Evolutionary conservation across 2,329 filamentous ascomycete species (phyloP).

Genomic region (Truncatella angustata): DNA sequence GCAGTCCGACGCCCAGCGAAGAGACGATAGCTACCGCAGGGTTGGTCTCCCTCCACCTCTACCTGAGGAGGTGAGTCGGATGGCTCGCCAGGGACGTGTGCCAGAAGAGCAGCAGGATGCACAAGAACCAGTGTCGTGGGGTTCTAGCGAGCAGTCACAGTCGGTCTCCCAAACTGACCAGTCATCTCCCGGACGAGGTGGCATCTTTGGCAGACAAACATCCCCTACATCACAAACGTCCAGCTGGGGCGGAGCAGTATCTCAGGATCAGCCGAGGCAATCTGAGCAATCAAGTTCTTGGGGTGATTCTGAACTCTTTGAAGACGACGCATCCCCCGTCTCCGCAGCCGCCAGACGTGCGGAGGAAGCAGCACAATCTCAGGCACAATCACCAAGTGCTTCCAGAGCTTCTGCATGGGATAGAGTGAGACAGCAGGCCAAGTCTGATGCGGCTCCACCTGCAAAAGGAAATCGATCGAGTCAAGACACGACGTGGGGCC

Average conservation of each 20-base stretch:
- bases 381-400: too few relatives aligned
- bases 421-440: slow-evolving; percentile 38
- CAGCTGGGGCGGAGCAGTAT: background rate
- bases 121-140: background rate
- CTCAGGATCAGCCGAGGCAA: background rate
- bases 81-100: background rate
- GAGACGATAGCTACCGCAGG: background rate
- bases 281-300: slow-evolving; percentile 1
- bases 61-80: background rate
- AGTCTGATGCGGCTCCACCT: slow-evolving; percentile 17
- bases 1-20: background rate
- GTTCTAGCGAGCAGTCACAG: background rate
- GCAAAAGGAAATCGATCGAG: slow-evolving; percentile 25
- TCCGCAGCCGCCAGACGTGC: slow-evolving; percentile 27
- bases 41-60: slow-evolving; percentile 5
- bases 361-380: slow-evolving; percentile 13
- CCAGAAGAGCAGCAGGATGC: background rate
- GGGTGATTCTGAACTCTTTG: slow-evolving; percentile 22
- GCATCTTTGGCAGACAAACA: background rate
- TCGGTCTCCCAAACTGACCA: background rate
- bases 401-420: slow-evolving; percentile 41
- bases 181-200: background rate
- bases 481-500: slow-evolving; percentile 25
- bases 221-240: background rate
- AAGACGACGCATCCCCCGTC: slow-evolving; percentile 42